A percentile compares a stretch with the other conserved stretches of the same genome.
Conservation (phyloP, 306 rosid genomes). For the Trichosanthes truncata region DNA sequence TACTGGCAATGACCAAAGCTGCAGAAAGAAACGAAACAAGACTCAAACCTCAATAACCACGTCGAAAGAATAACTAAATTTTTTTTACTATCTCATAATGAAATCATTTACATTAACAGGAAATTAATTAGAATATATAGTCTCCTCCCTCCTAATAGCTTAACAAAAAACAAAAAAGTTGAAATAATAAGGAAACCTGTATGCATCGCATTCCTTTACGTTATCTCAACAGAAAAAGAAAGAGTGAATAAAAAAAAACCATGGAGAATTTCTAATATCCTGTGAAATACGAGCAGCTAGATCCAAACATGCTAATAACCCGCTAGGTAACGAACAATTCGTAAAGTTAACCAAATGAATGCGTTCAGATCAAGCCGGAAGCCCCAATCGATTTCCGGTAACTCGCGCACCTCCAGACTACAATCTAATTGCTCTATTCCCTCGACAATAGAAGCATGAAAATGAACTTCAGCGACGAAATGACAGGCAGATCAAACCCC, state of each 20-base stretch:
- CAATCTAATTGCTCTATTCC: background rate
- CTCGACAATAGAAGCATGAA: background rate
- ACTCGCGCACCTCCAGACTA: background rate
- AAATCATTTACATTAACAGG: background rate
- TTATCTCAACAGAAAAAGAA: background rate
- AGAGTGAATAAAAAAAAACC: background rate
- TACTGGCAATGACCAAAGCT: background rate
- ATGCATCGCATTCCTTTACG: background rate
- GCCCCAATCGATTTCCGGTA: background rate
- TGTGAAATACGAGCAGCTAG: background rate
- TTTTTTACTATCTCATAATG: background rate
- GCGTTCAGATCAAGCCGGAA: background rate
- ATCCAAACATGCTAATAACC: background rate
- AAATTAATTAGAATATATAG: background rate
- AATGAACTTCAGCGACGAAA: background rate
- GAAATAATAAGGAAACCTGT: background rate
- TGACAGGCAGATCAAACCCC: background rate
- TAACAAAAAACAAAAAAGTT: background rate
- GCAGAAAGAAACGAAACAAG: background rate
- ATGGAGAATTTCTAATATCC: background rate
- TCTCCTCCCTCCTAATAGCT: background rate
- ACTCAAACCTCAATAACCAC: background rate
- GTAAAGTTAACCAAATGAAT: background rate
- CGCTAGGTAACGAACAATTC: background rate
- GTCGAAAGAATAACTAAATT: background rate